phyloP scores from a whole-genome alignment of 2,329 filamentous ascomycete species.

The Epichloe aotearoae region DNA sequence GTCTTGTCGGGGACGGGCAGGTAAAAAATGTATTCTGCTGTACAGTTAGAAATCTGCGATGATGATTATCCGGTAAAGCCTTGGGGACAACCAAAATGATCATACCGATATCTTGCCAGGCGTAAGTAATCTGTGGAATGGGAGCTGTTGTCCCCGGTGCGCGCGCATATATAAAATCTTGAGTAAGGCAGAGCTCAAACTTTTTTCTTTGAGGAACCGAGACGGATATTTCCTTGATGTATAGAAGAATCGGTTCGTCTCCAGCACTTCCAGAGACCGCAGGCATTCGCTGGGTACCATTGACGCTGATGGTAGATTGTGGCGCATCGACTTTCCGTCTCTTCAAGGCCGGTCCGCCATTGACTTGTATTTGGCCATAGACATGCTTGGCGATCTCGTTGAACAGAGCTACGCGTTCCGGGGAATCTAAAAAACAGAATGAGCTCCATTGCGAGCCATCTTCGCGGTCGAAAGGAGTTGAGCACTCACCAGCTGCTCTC shows the following conservation, averaged over 20 bases:
- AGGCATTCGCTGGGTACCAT: slow-evolving; percentile 3
- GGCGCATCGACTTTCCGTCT: slow-evolving; percentile 37
- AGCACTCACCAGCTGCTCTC: slow-evolving; percentile 35
- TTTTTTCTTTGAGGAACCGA: slow-evolving; percentile 59
- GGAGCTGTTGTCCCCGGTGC: slow-evolving; percentile 37
- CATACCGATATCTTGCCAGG: slow-evolving; percentile 50
- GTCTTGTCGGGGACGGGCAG: slow-evolving; percentile 52
- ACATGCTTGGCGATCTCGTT: slow-evolving; percentile 42
- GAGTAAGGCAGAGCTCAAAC: slow-evolving; percentile 50
- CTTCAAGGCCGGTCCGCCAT: slow-evolving; percentile 36
- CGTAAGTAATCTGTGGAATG: slow-evolving; percentile 40
- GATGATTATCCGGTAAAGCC: background rate
- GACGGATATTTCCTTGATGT: slow-evolving; percentile 54
- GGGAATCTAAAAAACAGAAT: slow-evolving; percentile 29
- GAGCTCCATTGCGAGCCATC: background rate
- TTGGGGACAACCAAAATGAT: background rate
- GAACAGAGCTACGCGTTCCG: slow-evolving; percentile 36
- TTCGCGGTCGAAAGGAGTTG: background rate
- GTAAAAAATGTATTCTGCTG: slow-evolving; percentile 47
- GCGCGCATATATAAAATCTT: slow-evolving; percentile 44
- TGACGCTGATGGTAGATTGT: slow-evolving; percentile 13
- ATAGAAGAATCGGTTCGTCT: slow-evolving; percentile 40
- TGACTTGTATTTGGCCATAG: slow-evolving; percentile 27
- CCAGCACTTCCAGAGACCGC: slow-evolving; percentile 20
- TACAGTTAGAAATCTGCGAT: slow-evolving; percentile 5